These are phyloP conservation scores for Geranium incanum DNA, from an alignment of 441 rosid genomes.

Conservation along the genomic window DNA sequence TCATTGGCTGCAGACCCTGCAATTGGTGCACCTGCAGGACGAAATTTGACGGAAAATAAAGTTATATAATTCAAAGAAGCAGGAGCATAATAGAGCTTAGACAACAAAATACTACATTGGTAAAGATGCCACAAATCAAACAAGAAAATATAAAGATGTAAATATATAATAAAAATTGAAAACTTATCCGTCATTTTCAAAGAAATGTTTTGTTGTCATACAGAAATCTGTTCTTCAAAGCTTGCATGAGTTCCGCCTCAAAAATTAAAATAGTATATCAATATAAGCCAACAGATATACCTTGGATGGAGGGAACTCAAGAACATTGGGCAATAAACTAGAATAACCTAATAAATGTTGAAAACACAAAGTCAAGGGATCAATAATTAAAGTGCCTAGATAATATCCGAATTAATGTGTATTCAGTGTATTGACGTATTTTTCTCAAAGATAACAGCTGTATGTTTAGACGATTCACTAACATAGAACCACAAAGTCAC, in stretches of 20 bases:
- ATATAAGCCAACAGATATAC: not conserved
- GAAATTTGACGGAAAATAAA: not conserved
- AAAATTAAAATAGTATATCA: not conserved
- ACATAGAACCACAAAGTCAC: conserved; percentile 1
- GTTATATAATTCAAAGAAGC: not conserved
- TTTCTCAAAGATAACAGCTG: not conserved
- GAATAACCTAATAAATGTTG: not conserved
- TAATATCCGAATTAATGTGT: not conserved
- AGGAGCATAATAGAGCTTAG: too few relatives aligned
- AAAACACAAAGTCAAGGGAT: not conserved
- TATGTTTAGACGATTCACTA: not conserved
- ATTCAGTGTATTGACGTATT: not conserved
- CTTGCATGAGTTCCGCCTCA: not conserved
- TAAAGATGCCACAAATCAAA: too few relatives aligned
- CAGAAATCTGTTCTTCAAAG: too few relatives aligned
- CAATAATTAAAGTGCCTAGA: not conserved
- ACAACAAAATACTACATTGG: too few relatives aligned
- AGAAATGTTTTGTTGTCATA: too few relatives aligned
- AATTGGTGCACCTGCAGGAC: conserved; percentile 69
- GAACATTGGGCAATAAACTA: not conserved
- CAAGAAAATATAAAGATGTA: too few relatives aligned
- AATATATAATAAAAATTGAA: too few relatives aligned
- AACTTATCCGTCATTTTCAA: too few relatives aligned
- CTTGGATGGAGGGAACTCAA: not conserved
- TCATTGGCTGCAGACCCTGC: conserved; percentile 85